These are phyloP conservation scores for Nothophytophthora sp. DNA, from an alignment of 352 stramenopile genomes.

Conservation along the genomic window DNA sequence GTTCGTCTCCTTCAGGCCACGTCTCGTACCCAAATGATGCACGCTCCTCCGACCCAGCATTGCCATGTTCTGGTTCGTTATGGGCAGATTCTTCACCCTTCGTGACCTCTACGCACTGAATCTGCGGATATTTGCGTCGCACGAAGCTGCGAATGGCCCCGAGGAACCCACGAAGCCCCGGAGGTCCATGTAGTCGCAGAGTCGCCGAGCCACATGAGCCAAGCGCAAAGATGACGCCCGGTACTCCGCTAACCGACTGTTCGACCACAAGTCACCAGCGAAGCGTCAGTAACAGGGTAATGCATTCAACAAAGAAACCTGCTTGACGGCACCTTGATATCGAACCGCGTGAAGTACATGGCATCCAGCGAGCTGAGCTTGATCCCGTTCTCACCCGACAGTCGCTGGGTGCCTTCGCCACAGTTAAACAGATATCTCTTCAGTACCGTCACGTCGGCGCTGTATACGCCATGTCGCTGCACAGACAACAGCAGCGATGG, in stretches of 20 bases:
- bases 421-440: slow-evolving; percentile 77
- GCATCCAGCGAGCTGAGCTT: slow-evolving; percentile 70
- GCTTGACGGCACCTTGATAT: slow-evolving; percentile 36
- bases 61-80: neutral
- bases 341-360: slow-evolving; percentile 72
- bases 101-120: slow-evolving; percentile 50
- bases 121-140: slow-evolving; percentile 57
- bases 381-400: slow-evolving; percentile 69
- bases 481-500: slow-evolving; percentile 68
- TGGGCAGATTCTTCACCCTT: neutral
- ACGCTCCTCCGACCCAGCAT: neutral
- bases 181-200: slow-evolving; percentile 51
- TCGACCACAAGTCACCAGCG: neutral
- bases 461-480: slow-evolving; percentile 68
- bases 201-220: slow-evolving; percentile 46
- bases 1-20: slow-evolving; percentile 20
- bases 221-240: slow-evolving; percentile 66
- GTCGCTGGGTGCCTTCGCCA: slow-evolving; percentile 63
- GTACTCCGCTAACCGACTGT: slow-evolving; percentile 68
- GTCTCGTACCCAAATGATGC: slow-evolving; percentile 14
- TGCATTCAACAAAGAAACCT: no score
- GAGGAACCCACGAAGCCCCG: slow-evolving; percentile 40
- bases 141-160: slow-evolving; percentile 66
- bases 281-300: slow-evolving; percentile 1
- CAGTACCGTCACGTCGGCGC: slow-evolving; percentile 54